Base-by-base conservation (phyloP, 305 asterid species). In the Solanum aculeatissimum region DNA sequence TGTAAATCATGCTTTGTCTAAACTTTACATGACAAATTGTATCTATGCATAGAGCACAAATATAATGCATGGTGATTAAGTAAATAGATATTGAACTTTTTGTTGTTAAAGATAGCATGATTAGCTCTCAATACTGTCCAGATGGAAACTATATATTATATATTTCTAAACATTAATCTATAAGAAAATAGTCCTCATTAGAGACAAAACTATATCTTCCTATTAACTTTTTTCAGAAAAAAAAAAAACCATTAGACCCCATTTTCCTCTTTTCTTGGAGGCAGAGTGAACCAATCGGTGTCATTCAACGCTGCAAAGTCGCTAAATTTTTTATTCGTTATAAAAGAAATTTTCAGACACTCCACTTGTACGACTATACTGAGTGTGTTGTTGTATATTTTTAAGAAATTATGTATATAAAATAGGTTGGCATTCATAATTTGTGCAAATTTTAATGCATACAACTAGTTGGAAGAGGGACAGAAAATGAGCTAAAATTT, bases 141-240 rank as follows among this genome's bases (percentile, higher is more conserved):
- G 54, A 84, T 19, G 77, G 79, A 72, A 72, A 72, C 58, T 23
- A 45, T 23, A 42, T 19, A 1, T 0, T 40, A 42, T 55, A 58
- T 82, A 72, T 62, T 70, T 66, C 35, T 23, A 43, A 79, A 70
- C 63, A 72, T 57, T 85, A 77, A 71, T 82, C 75, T 66, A 86
- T 71, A 84, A 80, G 72, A 81, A 83, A 62, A 55, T 51, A 65
- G 45, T 47, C 45, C 62, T 68, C 51, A 77, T 83, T 83, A 86
- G 86, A 83, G 91, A 90, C 92, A 90, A 90, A 83, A 85, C 72
- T 8, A 80, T 40, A 87, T 84, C 87, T 71, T 87, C 83, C 85
- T 49, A 35, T 5, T 58, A 54, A 38, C 5, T 58, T 60, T 9
- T 11, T 23, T 5, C 0, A 0, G 18, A 4, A 69, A 51, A 69